Percentiles rank a stretch among this genome's conserved stretches.
phyloP scores from a whole-genome alignment of 257 asterid species.

The Fraxinus americana region DNA sequence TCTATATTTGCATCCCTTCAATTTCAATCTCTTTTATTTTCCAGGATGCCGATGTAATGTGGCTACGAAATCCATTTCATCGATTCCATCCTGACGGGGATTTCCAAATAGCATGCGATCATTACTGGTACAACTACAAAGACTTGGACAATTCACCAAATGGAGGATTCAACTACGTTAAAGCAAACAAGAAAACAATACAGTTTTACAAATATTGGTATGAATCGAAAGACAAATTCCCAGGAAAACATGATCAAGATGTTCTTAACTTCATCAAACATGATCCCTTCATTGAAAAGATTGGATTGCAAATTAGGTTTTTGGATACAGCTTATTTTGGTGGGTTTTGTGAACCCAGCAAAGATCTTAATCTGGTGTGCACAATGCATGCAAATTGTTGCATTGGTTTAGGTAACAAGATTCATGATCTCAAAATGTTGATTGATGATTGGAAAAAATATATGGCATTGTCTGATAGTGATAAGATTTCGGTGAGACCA shows the following conservation, averaged over 20 bases:
- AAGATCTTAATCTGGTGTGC: conserved; percentile 37
- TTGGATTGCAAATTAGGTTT: conserved; percentile 52
- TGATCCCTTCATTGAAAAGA: conserved; percentile 29
- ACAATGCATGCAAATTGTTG: conserved; percentile 48
- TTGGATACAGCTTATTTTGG: conserved; percentile 58
- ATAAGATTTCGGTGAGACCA: conserved; percentile 11
- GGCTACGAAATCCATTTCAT: conserved; percentile 64
- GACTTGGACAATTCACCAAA: conserved; percentile 52
- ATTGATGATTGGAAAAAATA: conserved; percentile 33
- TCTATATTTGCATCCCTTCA: background rate
- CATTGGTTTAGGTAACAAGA: conserved; percentile 33
- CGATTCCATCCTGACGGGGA: conserved; percentile 50
- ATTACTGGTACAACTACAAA: conserved; percentile 34
- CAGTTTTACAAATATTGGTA: conserved; percentile 63
- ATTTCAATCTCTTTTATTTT: background rate
- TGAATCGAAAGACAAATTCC: conserved; percentile 29
- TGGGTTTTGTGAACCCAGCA: conserved; percentile 50
- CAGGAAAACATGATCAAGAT: conserved; percentile 63
- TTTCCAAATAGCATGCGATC: conserved; percentile 66
- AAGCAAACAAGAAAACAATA: conserved; percentile 44
- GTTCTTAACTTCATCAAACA: conserved; percentile 53
- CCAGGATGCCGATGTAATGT: conserved; percentile 73
- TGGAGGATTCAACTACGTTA: conserved; percentile 65
- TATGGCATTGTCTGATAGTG: conserved; percentile 28
- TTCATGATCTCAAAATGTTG: conserved; percentile 38